Evolutionary conservation across 169 alveolate species (phyloP).

Genomic region (Plasmodium knowlesi): DNA sequence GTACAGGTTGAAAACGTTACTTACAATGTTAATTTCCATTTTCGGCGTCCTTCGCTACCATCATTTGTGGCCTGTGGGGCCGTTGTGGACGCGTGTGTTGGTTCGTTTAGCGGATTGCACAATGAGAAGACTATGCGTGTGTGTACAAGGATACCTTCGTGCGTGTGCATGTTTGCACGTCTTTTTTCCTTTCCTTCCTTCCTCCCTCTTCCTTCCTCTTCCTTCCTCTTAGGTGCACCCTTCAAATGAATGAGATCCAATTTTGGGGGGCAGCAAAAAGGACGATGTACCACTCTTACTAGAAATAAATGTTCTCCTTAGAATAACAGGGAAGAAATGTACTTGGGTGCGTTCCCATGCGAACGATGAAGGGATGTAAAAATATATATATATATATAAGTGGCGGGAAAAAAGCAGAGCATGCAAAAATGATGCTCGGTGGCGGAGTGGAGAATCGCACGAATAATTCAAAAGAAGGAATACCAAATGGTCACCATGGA

Average conservation of each 20-base stretch:
- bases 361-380: neutral
- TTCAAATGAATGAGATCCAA: neutral
- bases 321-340: neutral
- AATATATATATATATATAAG: neutral
- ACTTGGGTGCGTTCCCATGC: neutral
- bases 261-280: neutral
- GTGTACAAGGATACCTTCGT: neutral
- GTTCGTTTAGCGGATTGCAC: neutral
- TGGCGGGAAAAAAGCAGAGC: neutral
- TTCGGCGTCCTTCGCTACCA: neutral
- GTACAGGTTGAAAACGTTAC: neutral
- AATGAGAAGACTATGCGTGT: neutral
- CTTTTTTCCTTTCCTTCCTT: too few relatives aligned
- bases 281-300: neutral
- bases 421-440: neutral
- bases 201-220: neutral
- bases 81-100: neutral
- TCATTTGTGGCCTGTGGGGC: neutral
- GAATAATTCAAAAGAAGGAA: neutral
- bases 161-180: neutral
- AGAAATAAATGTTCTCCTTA: neutral
- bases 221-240: too few relatives aligned
- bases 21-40: neutral
- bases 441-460: neutral
- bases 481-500: neutral